Conservation (phyloP, 1,284 basidiomycete genomes). For the Tranzscheliella williamsii region DNA sequence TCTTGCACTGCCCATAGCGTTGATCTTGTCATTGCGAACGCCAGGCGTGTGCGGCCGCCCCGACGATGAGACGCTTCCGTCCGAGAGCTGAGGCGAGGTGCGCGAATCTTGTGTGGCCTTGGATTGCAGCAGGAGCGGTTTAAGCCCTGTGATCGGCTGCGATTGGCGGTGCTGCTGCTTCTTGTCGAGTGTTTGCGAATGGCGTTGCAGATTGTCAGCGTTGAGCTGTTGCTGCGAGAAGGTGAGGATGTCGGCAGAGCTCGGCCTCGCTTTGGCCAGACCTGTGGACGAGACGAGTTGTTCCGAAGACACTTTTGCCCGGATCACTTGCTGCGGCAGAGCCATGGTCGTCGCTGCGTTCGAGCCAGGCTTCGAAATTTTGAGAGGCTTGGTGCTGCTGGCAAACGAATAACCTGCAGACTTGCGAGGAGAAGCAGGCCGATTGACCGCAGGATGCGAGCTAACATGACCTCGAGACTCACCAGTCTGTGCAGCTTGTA, state of each 20-base stretch:
- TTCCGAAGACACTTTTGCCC: slow-evolving; percentile 15
- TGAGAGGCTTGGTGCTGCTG: background rate
- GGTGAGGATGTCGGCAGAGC: background rate
- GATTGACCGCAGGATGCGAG: too few species aligned
- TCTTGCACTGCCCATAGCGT: too few species aligned
- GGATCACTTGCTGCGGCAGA: slow-evolving; percentile 22
- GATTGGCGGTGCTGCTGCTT: slow-evolving; percentile 8
- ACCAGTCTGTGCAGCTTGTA: too few species aligned
- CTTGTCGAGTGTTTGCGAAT: slow-evolving; percentile 20
- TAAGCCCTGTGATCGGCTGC: slow-evolving; percentile 13
- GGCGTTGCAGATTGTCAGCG: slow-evolving; percentile 22
- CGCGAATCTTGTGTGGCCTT: slow-evolving; percentile 19
- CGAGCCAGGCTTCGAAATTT: slow-evolving; percentile 7
- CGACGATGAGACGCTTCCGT: slow-evolving; percentile 1
- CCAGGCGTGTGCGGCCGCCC: slow-evolving; percentile 12
- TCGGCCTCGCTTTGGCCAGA: background rate
- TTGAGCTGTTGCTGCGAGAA: slow-evolving; percentile 8
- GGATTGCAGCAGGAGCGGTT: slow-evolving; percentile 18
- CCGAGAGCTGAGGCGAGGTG: too few species aligned
- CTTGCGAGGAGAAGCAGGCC: too few species aligned
- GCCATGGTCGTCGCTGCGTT: slow-evolving; percentile 16
- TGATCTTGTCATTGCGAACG: too few species aligned
- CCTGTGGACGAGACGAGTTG: slow-evolving; percentile 2
- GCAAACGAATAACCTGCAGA: background rate
- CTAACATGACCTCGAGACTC: too few species aligned